Percentiles rank a stretch among this genome's conserved stretches.
phyloP scores from a whole-genome alignment of 2,329 filamentous ascomycete genomes.

The Pestalotiopsis sp. region DNA sequence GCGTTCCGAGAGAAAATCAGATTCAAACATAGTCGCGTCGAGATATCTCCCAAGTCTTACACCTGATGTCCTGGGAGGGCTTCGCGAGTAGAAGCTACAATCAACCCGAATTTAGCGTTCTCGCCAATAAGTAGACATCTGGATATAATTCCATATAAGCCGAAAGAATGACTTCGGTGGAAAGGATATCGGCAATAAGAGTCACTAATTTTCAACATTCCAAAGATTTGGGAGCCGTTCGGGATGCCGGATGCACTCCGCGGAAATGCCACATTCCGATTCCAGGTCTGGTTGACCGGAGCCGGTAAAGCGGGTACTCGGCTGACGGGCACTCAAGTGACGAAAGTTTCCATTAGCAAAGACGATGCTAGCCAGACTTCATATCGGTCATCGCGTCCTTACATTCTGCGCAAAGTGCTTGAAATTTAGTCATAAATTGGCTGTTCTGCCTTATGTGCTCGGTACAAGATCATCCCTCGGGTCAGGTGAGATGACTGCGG shows the following conservation, averaged over 20 bases:
- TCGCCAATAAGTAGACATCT: too few relatives aligned
- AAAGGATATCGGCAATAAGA: too few relatives aligned
- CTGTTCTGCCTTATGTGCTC: background rate
- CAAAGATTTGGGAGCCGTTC: background rate
- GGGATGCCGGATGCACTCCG: background rate
- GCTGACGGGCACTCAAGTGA: background rate
- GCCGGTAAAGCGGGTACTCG: conserved; percentile 2
- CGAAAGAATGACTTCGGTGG: too few relatives aligned
- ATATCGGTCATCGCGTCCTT: conserved; percentile 5
- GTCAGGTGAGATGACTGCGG: background rate
- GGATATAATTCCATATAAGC: too few relatives aligned
- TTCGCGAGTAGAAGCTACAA: too few relatives aligned
- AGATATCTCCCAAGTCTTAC: too few relatives aligned
- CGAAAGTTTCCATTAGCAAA: conserved; percentile 10
- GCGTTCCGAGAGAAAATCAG: too few relatives aligned
- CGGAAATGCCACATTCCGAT: conserved; percentile 4
- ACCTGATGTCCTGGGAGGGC: too few relatives aligned
- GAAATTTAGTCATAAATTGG: background rate
- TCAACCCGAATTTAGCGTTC: too few relatives aligned
- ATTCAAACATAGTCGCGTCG: too few relatives aligned
- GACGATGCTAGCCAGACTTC: background rate
- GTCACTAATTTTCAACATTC: background rate
- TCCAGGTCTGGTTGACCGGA: background rate
- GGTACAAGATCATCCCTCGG: background rate
- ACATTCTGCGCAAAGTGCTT: background rate